phyloP scores from a whole-genome alignment of 768 basidiomycete species.

The Calocera viscosa region DNA sequence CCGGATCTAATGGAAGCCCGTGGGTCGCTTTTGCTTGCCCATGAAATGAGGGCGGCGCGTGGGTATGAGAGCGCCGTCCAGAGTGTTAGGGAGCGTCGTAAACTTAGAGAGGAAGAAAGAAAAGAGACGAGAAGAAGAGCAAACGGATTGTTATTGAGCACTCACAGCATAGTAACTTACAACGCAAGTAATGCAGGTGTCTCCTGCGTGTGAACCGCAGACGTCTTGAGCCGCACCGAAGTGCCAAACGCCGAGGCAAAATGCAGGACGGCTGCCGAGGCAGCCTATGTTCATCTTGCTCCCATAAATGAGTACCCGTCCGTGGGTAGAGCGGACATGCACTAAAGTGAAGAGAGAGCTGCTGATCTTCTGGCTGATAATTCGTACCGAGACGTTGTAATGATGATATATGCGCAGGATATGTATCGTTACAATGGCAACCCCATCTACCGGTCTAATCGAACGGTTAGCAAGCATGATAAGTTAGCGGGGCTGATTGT shows the following conservation, averaged over 20 bases:
- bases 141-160: conserved; percentile 4
- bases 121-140: background rate
- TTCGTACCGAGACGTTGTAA: background rate
- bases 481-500: background rate
- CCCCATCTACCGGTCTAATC: conserved; percentile 30
- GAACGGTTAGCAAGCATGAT: background rate
- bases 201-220: conserved; percentile 42
- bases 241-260: conserved; percentile 3
- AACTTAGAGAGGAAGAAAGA: conserved; percentile 11
- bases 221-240: background rate
- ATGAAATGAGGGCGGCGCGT: conserved; percentile 95
- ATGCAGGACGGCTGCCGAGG: background rate
- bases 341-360: conserved; percentile 76
- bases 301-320: conserved; percentile 72
- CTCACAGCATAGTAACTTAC: background rate
- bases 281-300: conserved; percentile 46
- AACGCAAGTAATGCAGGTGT: conserved; percentile 25
- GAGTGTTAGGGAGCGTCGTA: conserved; percentile 83
- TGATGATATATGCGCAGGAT: conserved; percentile 1
- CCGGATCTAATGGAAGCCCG: conserved; percentile 21
- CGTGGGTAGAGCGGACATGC: conserved; percentile 50
- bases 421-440: conserved; percentile 2
- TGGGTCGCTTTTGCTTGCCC: conserved; percentile 55
- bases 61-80: conserved; percentile 58
- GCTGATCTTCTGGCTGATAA: background rate